Evolutionary conservation across 257 asterid species (phyloP).

Genomic region (Paulownia fortunei): DNA sequence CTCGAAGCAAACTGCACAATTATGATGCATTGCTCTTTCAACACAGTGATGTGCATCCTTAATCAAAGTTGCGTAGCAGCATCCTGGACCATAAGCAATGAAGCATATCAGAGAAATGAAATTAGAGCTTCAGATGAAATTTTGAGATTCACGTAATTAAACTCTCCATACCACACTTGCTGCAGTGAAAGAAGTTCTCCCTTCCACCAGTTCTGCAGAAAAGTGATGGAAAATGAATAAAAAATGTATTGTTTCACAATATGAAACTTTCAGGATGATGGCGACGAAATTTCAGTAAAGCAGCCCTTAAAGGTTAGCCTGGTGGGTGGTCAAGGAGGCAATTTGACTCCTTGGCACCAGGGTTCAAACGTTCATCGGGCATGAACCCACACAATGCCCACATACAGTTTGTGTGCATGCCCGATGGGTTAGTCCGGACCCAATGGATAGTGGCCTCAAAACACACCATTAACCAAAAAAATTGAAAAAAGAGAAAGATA

Average conservation of each 20-base stretch:
- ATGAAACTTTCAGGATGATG: too few species aligned
- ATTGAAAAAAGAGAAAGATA: too few species aligned
- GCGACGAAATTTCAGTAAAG: too few species aligned
- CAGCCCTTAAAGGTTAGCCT: too few species aligned
- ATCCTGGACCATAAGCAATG: slow-evolving; percentile 39
- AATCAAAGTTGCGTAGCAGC: slow-evolving; percentile 55
- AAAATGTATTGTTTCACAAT: background rate
- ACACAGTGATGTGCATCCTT: slow-evolving; percentile 64
- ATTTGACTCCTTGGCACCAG: too few species aligned
- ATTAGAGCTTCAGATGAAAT: background rate
- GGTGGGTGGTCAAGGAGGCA: too few species aligned
- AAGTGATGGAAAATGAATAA: background rate
- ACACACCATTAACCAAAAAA: too few species aligned
- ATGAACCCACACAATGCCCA: too few species aligned
- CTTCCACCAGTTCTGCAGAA: slow-evolving; percentile 65
- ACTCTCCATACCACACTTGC: slow-evolving; percentile 51
- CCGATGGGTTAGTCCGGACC: too few species aligned
- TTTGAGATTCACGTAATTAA: background rate
- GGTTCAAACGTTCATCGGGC: too few species aligned
- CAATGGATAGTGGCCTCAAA: too few species aligned
- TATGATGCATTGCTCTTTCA: slow-evolving; percentile 75
- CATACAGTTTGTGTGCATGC: too few species aligned
- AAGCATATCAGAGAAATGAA: background rate
- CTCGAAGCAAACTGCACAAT: slow-evolving; percentile 75
- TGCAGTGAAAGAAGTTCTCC: slow-evolving; percentile 67